phyloP scores from a whole-genome alignment of 2,329 filamentous ascomycete genomes.

The Trichoderma endophyticum region DNA sequence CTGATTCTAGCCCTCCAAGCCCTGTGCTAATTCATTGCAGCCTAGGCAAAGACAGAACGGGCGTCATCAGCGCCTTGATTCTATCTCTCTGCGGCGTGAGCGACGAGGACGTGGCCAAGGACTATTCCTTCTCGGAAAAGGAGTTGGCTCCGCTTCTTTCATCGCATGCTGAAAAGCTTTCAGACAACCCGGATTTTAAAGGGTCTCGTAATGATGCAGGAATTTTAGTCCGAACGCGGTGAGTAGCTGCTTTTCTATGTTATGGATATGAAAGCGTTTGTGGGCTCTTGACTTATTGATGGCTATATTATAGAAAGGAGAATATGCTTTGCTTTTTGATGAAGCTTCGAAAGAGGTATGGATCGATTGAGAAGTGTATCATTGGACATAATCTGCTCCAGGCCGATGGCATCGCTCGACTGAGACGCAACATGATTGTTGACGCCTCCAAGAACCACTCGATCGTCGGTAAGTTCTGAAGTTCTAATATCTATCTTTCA shows the following conservation, averaged over 20 bases:
- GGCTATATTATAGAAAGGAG: background rate
- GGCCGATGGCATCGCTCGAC: background rate
- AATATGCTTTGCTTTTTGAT: background rate
- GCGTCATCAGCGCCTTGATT: conserved; percentile 64
- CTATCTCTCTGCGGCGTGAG: conserved; percentile 61
- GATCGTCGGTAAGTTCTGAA: background rate
- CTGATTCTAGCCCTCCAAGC: background rate
- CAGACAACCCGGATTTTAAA: background rate
- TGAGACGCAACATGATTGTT: background rate
- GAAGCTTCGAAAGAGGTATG: background rate
- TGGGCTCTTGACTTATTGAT: background rate
- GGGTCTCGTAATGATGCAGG: background rate
- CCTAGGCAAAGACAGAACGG: conserved; percentile 74
- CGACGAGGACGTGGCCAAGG: conserved; percentile 56
- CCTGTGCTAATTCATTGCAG: conserved; percentile 70
- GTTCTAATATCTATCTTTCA: background rate
- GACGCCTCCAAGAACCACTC: background rate
- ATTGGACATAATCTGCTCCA: background rate
- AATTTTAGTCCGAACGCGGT: background rate
- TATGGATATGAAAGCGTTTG: background rate
- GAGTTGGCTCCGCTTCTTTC: conserved; percentile 45
- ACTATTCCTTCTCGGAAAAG: conserved; percentile 65
- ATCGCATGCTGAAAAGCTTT: background rate
- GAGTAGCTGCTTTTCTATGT: background rate
- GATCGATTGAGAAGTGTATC: background rate